These are phyloP conservation scores for Pseudofabraea citricarpa DNA, from an alignment of 2,329 filamentous ascomycete genomes.

Conservation along the genomic window DNA sequence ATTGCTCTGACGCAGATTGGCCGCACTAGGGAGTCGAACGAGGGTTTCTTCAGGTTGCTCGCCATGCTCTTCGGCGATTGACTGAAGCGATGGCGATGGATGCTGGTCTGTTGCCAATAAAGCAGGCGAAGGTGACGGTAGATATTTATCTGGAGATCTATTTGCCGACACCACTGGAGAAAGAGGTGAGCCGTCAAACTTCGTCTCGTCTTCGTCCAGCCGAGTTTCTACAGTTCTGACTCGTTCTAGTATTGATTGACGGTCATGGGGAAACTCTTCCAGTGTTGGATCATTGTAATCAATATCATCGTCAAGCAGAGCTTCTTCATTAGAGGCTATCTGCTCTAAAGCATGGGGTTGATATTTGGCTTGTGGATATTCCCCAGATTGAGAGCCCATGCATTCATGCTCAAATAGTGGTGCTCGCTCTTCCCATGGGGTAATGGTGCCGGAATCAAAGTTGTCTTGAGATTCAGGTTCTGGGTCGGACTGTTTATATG, in stretches of 20 bases:
- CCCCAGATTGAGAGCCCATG: conserved; percentile 10
- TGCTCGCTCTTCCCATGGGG: conserved; percentile 22
- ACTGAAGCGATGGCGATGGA: conserved; percentile 15
- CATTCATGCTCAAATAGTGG: conserved; percentile 26
- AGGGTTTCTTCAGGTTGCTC: conserved; percentile 9
- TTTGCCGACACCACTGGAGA: conserved; percentile 16
- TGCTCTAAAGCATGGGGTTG: not conserved
- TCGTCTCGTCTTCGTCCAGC: conserved; percentile 17
- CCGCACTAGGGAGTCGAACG: not conserved
- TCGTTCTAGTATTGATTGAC: conserved; percentile 18
- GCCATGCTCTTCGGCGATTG: conserved; percentile 15
- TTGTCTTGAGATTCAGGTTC: conserved; percentile 4
- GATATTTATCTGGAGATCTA: conserved; percentile 3
- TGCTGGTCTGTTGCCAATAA: conserved; percentile 12
- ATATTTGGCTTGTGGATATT: conserved; percentile 9
- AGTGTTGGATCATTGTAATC: conserved; percentile 24
- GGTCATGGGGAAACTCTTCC: conserved; percentile 22
- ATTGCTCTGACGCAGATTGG: not conserved
- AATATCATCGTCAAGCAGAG: conserved; percentile 8
- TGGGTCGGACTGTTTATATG: not conserved
- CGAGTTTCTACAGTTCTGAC: conserved; percentile 17
- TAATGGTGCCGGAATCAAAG: conserved; percentile 9
- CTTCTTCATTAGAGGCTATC: conserved; percentile 5
- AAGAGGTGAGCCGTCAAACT: conserved; percentile 11
- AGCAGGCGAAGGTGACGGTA: conserved; percentile 8